These are phyloP conservation scores for Ogataea pignaliae DNA, from an alignment of 805 yeast genomes.

Conservation along the genomic window DNA sequence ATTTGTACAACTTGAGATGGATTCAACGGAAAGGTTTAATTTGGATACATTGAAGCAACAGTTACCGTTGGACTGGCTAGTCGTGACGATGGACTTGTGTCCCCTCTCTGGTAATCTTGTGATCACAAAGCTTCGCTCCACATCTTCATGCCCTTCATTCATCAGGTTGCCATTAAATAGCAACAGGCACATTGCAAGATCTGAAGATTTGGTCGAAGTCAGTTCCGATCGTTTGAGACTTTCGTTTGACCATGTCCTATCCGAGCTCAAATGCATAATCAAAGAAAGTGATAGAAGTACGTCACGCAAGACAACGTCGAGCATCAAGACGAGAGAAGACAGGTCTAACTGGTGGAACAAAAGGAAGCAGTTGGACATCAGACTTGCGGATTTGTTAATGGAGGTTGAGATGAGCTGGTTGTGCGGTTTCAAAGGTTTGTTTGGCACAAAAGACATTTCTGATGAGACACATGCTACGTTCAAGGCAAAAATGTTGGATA, in stretches of 20 bases:
- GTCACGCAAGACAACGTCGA: constrained; percentile 44
- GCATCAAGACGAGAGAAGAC: constrained; percentile 52
- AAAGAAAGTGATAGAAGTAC: constrained; percentile 59
- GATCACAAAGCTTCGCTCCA: constrained; percentile 24
- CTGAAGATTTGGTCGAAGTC: too few relatives aligned
- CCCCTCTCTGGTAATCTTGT: constrained; percentile 53
- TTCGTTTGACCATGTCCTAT: constrained; percentile 41
- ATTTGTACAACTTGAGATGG: too few relatives aligned
- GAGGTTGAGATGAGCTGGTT: constrained; percentile 66
- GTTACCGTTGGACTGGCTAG: constrained; percentile 51
- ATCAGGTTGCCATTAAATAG: constrained; percentile 59
- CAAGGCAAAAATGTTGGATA: constrained; percentile 31
- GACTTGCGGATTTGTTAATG: constrained; percentile 48
- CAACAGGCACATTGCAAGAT: constrained; percentile 31
- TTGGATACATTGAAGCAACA: constrained; percentile 8
- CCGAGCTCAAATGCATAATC: constrained; percentile 49
- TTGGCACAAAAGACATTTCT: constrained; percentile 35
- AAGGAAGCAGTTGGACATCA: constrained; percentile 57
- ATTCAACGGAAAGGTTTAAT: constrained; percentile 4
- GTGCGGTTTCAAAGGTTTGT: constrained; percentile 69
- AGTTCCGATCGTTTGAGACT: constrained; percentile 13
- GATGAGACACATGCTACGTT: constrained; percentile 29
- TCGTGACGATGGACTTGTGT: constrained; percentile 59
- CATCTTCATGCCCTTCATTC: constrained; percentile 26
- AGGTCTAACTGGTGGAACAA: constrained; percentile 75